A percentile compares a stretch with the other conserved stretches of the same genome.
These are phyloP conservation scores for Xylariomycetidae sp. DNA, from an alignment of 2,329 filamentous ascomycete species.

Conservation along the genomic window DNA sequence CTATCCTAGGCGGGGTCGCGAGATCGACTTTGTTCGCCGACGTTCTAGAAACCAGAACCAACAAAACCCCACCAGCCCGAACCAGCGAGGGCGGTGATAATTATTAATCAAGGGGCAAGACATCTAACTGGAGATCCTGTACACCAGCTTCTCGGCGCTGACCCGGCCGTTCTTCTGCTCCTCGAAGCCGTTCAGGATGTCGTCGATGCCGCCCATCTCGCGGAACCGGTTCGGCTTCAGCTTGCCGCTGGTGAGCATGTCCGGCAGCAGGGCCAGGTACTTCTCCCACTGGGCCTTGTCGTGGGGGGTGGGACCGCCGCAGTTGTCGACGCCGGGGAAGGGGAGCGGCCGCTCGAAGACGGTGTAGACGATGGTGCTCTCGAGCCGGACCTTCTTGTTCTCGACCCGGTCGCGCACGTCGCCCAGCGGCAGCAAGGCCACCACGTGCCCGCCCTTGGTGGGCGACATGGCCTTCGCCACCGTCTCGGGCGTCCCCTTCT, in stretches of 20 bases:
- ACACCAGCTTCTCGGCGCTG: slow-evolving; percentile 28
- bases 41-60: too few species aligned
- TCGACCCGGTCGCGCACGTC: slow-evolving; percentile 11
- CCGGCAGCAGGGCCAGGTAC: slow-evolving; percentile 23
- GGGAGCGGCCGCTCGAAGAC: slow-evolving; percentile 22
- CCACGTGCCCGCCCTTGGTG: slow-evolving; percentile 23
- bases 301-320: slow-evolving; percentile 19
- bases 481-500: slow-evolving; percentile 17
- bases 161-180: slow-evolving; percentile 23
- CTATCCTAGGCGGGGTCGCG: too few species aligned
- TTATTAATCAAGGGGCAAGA: too few species aligned
- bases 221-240: slow-evolving; percentile 24
- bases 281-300: slow-evolving; percentile 28
- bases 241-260: slow-evolving; percentile 19
- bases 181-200: slow-evolving; percentile 22
- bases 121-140: too few species aligned
- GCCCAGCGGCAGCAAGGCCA: slow-evolving; percentile 19
- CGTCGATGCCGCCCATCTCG: slow-evolving; percentile 23
- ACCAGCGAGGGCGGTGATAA: too few species aligned
- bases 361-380: slow-evolving; percentile 27
- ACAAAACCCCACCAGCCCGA: too few species aligned
- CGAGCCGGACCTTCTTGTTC: slow-evolving; percentile 22
- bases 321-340: slow-evolving; percentile 22
- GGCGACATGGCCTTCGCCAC: slow-evolving; percentile 22
- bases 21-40: too few species aligned